Conservation (phyloP, 2,329 filamentous ascomycete genomes). For the Penicillium sp. region DNA sequence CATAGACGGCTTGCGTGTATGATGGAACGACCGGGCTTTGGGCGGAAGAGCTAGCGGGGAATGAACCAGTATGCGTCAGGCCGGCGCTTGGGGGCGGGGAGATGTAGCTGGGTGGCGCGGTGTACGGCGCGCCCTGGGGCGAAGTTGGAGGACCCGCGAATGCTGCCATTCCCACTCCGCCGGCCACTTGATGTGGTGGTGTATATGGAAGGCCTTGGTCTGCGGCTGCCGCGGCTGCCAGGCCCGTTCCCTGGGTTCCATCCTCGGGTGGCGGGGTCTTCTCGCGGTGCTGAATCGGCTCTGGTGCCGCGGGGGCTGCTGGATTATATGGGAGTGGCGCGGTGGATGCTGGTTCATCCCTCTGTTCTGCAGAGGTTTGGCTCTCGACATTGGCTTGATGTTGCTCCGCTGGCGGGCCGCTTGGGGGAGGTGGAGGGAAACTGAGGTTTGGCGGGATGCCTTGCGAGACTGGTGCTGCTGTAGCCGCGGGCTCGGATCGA, state of each 20-base stretch:
- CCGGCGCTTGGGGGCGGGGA: conserved; percentile 40
- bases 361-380: conserved; percentile 20
- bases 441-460: conserved; percentile 19
- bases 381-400: conserved; percentile 11
- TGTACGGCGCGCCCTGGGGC: conserved; percentile 22
- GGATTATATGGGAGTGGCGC: conserved; percentile 63
- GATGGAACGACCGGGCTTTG: conserved; percentile 30
- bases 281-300: conserved; percentile 63
- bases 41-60: conserved; percentile 24
- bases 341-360: conserved; percentile 37
- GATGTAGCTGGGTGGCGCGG: conserved; percentile 26
- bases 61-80: conserved; percentile 25
- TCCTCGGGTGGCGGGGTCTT: conserved; percentile 64
- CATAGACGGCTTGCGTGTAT: conserved; percentile 29
- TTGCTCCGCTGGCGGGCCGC: conserved; percentile 16
- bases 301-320: conserved; percentile 62
- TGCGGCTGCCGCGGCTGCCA: conserved; percentile 42
- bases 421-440: conserved; percentile 30
- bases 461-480: conserved; percentile 20
- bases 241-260: conserved; percentile 48
- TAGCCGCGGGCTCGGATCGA: conserved; percentile 26
- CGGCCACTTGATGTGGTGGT: conserved; percentile 27
- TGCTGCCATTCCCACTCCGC: conserved; percentile 13
- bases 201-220: conserved; percentile 38
- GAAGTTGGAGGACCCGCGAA: conserved; percentile 25